These are phyloP conservation scores for Tolypocladium cylindrosporum DNA, from an alignment of 2,329 filamentous ascomycete species.

Conservation along the genomic window DNA sequence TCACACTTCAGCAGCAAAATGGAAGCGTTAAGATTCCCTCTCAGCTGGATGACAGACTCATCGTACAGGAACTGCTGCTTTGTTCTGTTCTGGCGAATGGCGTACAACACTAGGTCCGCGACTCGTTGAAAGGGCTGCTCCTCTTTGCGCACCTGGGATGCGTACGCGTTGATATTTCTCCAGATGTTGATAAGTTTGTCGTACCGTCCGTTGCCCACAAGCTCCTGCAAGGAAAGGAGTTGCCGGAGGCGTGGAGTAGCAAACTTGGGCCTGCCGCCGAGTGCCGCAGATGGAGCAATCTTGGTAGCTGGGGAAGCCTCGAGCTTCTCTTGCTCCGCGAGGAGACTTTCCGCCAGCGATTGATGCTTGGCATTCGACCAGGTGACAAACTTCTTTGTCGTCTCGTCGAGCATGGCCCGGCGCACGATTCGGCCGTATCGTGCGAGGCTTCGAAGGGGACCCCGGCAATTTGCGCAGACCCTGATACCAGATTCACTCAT, in stretches of 20 bases:
- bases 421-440: conserved; percentile 54
- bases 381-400: conserved; percentile 54
- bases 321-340: conserved; percentile 6
- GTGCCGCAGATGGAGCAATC: not conserved
- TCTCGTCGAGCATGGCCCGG: conserved; percentile 49
- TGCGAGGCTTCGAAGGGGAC: conserved; percentile 43
- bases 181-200: conserved; percentile 3
- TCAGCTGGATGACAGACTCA: conserved; percentile 23
- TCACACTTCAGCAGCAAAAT: conserved; percentile 39
- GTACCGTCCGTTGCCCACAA: conserved; percentile 4
- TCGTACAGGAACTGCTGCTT: conserved; percentile 21
- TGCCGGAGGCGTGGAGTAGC: not conserved
- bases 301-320: not conserved
- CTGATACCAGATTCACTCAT: conserved; percentile 30
- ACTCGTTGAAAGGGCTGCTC: conserved; percentile 41
- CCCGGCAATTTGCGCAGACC: conserved; percentile 50
- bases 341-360: conserved; percentile 3
- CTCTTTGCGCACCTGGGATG: conserved; percentile 23
- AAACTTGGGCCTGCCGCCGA: too few species aligned
- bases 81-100: conserved; percentile 17
- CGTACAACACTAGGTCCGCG: conserved; percentile 30
- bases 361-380: conserved; percentile 29
- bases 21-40: conserved; percentile 28
- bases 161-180: conserved; percentile 4
- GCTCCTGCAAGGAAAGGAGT: conserved; percentile 1